phyloP scores from a whole-genome alignment of 2,329 filamentous ascomycete genomes.

The Aspergillus nomiae region DNA sequence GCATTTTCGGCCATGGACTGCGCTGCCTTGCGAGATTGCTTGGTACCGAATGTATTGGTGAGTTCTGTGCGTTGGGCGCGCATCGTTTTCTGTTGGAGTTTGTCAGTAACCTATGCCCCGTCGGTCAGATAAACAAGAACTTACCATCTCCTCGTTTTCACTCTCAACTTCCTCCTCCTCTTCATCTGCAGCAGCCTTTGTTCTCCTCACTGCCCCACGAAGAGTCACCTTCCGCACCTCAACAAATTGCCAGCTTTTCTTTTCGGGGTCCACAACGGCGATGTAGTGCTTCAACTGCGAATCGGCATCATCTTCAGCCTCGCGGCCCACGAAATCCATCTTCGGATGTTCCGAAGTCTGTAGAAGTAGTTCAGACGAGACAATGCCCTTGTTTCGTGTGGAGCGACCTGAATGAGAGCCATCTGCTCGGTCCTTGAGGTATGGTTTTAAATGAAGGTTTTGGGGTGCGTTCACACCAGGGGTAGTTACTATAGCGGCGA shows the following conservation, averaged over 20 bases:
- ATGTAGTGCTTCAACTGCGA: constrained; percentile 61
- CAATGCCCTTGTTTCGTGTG: constrained; percentile 39
- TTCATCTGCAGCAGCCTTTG: constrained; percentile 28
- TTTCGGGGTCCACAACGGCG: constrained; percentile 60
- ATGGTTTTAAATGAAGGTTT: constrained; percentile 37
- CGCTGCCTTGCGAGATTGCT: constrained; percentile 52
- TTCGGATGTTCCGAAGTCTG: constrained; percentile 63
- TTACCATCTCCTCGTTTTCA: constrained; percentile 34
- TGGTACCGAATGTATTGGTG: constrained; percentile 54
- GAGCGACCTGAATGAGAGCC: constrained; percentile 21
- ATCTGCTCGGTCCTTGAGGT: constrained; percentile 55
- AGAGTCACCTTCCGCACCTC: constrained; percentile 58
- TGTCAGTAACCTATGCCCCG: background rate
- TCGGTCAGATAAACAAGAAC: background rate
- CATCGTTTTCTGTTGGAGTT: constrained; percentile 33
- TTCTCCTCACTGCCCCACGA: constrained; percentile 48
- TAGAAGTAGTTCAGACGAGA: constrained; percentile 55
- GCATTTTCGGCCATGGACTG: constrained; percentile 52
- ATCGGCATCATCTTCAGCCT: constrained; percentile 53
- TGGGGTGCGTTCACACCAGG: constrained; percentile 36
- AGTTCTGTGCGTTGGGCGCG: constrained; percentile 45
- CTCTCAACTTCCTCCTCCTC: constrained; percentile 29
- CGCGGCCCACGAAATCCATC: constrained; percentile 60
- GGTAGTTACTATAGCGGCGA: constrained; percentile 31
- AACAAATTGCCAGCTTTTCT: constrained; percentile 56